Conservation (phyloP, 805 yeast genomes). For the Myxozyma vanderwaltii region DNA sequence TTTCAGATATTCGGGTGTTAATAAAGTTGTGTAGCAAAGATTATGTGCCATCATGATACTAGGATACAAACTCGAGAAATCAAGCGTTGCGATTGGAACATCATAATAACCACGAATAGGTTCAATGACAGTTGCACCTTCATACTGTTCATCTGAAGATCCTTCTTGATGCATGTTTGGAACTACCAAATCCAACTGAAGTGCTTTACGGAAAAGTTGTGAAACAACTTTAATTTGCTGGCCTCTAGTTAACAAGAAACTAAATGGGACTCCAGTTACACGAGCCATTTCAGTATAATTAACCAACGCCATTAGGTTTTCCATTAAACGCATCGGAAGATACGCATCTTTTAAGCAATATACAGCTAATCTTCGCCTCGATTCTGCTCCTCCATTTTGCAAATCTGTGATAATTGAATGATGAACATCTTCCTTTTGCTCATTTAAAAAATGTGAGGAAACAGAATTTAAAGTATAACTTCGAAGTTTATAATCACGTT, state of each 20-base stretch:
- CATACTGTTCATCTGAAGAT: constrained; percentile 84
- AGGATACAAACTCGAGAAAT: constrained; percentile 96
- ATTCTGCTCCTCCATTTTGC: constrained; percentile 88
- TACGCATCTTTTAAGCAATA: constrained; percentile 97
- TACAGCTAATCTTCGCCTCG: constrained; percentile 93
- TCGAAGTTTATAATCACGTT: constrained; percentile 91
- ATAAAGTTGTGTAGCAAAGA: constrained; percentile 87
- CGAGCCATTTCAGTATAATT: constrained; percentile 99
- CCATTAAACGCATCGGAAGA: constrained; percentile 81
- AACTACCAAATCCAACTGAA: constrained; percentile 79
- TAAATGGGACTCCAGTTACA: constrained; percentile 97
- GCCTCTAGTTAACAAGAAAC: constrained; percentile 84
- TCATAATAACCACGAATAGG: constrained; percentile 95
- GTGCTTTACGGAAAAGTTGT: constrained; percentile 90
- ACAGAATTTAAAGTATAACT: constrained; percentile 95
- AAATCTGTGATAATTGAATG: constrained; percentile 94
- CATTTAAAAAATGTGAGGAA: constrained; percentile 88
- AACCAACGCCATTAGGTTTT: constrained; percentile 92
- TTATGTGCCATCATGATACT: constrained; percentile 99
- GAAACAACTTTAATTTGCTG: constrained; percentile 98
- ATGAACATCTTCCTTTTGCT: constrained; percentile 97
- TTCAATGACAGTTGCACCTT: constrained; percentile 99
- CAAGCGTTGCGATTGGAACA: constrained; percentile 95
- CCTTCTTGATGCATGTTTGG: constrained; percentile 87
- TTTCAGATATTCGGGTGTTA: constrained; percentile 59